phyloP scores from a whole-genome alignment of 2,329 filamentous ascomycete species.

The Fusarium miscanthi region DNA sequence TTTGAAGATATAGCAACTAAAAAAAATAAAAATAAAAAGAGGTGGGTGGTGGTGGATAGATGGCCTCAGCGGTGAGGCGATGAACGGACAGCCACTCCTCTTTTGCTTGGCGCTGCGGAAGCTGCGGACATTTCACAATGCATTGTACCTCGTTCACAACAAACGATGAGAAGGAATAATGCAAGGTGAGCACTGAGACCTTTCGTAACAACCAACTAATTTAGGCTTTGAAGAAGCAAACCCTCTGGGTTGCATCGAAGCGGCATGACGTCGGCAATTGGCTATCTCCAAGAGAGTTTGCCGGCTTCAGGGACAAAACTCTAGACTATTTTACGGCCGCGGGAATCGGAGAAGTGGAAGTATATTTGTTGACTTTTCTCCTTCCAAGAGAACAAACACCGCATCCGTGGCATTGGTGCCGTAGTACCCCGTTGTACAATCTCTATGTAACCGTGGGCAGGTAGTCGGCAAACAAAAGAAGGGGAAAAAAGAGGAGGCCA shows the following conservation, averaged over 20 bases:
- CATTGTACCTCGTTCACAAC: background rate
- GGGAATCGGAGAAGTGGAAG: background rate
- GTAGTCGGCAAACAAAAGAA: background rate
- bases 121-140: slow-evolving; percentile 12
- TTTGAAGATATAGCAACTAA: background rate
- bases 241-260: slow-evolving; percentile 12
- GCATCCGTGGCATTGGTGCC: slow-evolving; percentile 25
- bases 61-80: slow-evolving; percentile 36
- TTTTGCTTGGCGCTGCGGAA: slow-evolving; percentile 34
- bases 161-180: background rate
- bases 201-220: background rate
- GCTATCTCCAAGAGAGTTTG: background rate
- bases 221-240: background rate
- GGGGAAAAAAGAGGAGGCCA: slow-evolving; percentile 8
- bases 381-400: background rate
- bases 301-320: slow-evolving; percentile 6
- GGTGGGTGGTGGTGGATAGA: slow-evolving; percentile 20
- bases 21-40: background rate
- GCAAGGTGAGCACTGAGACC: background rate
- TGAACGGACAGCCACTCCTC: slow-evolving; percentile 14
- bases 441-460: slow-evolving; percentile 7
- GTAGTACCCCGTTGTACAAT: slow-evolving; percentile 5
- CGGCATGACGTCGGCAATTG: slow-evolving; percentile 7
- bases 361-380: background rate
- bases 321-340: background rate